phyloP scores from a whole-genome alignment of 2,329 filamentous ascomycete species.

The Pseudogymnoascus sp. region DNA sequence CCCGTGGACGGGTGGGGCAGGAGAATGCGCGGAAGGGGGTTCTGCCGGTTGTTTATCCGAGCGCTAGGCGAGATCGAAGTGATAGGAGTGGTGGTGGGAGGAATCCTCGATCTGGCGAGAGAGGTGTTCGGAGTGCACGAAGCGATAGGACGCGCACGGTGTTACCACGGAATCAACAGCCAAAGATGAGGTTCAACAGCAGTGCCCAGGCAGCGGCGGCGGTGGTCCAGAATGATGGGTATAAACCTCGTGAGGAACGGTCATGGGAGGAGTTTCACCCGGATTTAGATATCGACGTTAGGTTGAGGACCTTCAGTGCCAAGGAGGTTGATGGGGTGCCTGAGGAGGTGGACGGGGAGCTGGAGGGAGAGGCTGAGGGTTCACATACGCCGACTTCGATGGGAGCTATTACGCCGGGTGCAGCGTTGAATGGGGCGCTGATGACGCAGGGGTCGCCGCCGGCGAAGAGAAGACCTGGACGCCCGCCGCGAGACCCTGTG shows the following conservation, averaged over 20 bases:
- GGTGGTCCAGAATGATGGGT: slow-evolving; percentile 85
- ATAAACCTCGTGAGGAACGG: slow-evolving; percentile 93
- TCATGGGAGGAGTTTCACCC: slow-evolving; percentile 98
- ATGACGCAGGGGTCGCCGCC: slow-evolving; percentile 29
- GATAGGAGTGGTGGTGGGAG: slow-evolving; percentile 46
- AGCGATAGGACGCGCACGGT: slow-evolving; percentile 23
- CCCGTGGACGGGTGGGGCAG: slow-evolving; percentile 44
- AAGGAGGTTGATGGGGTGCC: slow-evolving; percentile 75
- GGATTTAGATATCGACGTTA: slow-evolving; percentile 79
- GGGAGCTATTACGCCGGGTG: not conserved
- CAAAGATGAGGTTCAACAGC: slow-evolving; percentile 59
- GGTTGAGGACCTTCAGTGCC: slow-evolving; percentile 68
- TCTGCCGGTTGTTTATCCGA: slow-evolving; percentile 35
- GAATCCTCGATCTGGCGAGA: slow-evolving; percentile 6
- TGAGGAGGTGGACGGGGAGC: slow-evolving; percentile 30
- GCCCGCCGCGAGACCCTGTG: slow-evolving; percentile 53
- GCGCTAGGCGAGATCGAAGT: slow-evolving; percentile 23
- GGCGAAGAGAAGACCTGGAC: slow-evolving; percentile 51
- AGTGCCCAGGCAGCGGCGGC: slow-evolving; percentile 84
- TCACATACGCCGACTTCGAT: slow-evolving; percentile 1
- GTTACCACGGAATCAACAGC: slow-evolving; percentile 23
- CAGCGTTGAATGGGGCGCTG: not conserved
- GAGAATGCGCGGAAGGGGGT: slow-evolving; percentile 39
- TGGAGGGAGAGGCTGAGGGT: not conserved
- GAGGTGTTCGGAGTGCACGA: too few species aligned